These are phyloP conservation scores for Liquidambar formosana DNA, from an alignment of 164 flowering plant genomes.

Conservation along the genomic window DNA sequence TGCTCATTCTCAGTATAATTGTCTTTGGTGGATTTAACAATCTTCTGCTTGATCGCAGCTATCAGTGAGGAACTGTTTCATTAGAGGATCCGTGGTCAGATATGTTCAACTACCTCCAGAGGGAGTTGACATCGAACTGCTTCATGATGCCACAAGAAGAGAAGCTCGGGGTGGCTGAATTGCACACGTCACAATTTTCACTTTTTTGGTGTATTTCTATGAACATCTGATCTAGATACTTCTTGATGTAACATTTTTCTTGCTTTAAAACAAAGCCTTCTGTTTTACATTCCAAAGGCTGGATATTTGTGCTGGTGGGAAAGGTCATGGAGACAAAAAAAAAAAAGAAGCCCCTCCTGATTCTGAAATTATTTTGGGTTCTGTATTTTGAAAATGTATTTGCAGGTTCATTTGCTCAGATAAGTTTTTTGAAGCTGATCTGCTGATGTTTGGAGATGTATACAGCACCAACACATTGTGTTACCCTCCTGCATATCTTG, in stretches of 20 bases:
- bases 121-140: constrained; percentile 89
- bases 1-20: background rate
- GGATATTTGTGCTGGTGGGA: background rate
- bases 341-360: background rate
- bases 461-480: too few species aligned
- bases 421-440: too few species aligned
- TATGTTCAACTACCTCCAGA: constrained; percentile 96
- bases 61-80: constrained; percentile 96
- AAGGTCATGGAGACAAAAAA: background rate
- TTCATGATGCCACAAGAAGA: constrained; percentile 97
- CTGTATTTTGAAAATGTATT: background rate
- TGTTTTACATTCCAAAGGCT: background rate
- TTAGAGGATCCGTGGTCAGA: constrained; percentile 97
- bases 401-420: background rate
- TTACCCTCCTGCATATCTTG: too few species aligned
- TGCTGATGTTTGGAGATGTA: too few species aligned
- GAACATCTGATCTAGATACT: background rate
- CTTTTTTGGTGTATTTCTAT: background rate
- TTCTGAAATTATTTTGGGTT: background rate
- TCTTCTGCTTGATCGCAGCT: constrained; percentile 47
- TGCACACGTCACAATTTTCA: background rate
- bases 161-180: constrained; percentile 95
- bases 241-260: background rate
- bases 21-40: background rate
- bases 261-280: background rate